A percentile compares a stretch with the other conserved stretches of the same genome.
Evolutionary conservation across 2,329 filamentous ascomycete species (phyloP).

Genomic region (Raffaelea ambrosiae): DNA sequence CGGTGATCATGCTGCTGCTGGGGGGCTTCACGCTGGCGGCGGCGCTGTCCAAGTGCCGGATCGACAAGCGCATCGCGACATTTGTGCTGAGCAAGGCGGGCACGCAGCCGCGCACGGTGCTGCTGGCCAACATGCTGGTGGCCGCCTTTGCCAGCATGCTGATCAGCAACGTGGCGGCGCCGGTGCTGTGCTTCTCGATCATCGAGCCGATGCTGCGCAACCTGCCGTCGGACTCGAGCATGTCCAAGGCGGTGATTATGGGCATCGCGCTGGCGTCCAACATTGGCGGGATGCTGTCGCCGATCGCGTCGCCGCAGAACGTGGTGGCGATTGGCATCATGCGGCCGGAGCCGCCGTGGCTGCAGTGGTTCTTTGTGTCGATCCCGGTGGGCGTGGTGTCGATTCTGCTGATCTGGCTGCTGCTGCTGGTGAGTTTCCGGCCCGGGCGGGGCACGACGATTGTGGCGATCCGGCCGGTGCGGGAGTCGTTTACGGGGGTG

Average conservation of each 20-base stretch:
- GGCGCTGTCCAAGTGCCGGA: constrained; percentile 92
- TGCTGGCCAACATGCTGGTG: constrained; percentile 98
- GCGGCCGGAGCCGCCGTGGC: constrained; percentile 85
- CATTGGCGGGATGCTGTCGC: constrained; percentile 91
- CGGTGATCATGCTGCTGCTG: constrained; percentile 94
- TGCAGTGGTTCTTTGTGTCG: constrained; percentile 93
- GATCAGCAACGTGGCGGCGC: constrained; percentile 96
- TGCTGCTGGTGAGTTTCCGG: constrained; percentile 78
- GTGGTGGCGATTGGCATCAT: constrained; percentile 96
- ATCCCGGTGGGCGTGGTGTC: constrained; percentile 88
- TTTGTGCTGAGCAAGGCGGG: constrained; percentile 95
- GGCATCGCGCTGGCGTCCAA: constrained; percentile 94
- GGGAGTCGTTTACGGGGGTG: constrained; percentile 76
- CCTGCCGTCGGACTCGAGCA: constrained; percentile 77
- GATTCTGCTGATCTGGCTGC: constrained; percentile 78
- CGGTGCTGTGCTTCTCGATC: constrained; percentile 94
- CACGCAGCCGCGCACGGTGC: constrained; percentile 77
- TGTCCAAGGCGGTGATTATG: constrained; percentile 91
- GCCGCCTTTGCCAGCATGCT: constrained; percentile 98
- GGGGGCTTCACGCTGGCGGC: constrained; percentile 95
- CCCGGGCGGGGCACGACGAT: constrained; percentile 81
- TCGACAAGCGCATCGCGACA: constrained; percentile 94
- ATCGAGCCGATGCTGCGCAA: constrained; percentile 97
- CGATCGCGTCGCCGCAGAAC: constrained; percentile 95
- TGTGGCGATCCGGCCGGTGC: constrained; percentile 81